Conservation (phyloP, 2,329 filamentous ascomycete genomes). For the Stemphylium beticola region DNA sequence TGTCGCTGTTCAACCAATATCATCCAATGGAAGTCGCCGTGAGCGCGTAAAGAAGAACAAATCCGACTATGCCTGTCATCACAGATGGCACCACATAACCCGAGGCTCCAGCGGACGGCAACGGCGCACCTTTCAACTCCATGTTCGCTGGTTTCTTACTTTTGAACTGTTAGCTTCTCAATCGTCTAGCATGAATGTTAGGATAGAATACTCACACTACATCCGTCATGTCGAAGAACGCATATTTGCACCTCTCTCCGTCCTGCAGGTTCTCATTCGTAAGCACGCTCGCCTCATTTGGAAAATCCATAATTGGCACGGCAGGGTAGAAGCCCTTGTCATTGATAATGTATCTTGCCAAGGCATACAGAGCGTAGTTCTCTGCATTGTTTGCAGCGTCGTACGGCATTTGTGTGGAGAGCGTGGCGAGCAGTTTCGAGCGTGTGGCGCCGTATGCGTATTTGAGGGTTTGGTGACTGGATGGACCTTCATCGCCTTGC, state of each 20-base stretch:
- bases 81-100: constrained; percentile 3
- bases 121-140: constrained; percentile 25
- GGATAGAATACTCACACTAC: constrained; percentile 31
- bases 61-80: constrained; percentile 4
- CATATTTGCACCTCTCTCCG: constrained; percentile 36
- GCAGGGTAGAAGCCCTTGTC: constrained; percentile 40
- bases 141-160: constrained; percentile 20
- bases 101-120: constrained; percentile 27
- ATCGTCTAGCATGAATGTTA: background rate
- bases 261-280: constrained; percentile 43
- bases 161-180: constrained; percentile 1
- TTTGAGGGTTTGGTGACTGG: constrained; percentile 33
- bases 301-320: constrained; percentile 40
- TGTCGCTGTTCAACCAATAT: background rate
- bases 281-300: constrained; percentile 37
- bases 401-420: constrained; percentile 41
- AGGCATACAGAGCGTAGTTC: constrained; percentile 44
- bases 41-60: constrained; percentile 12
- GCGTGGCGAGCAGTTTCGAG: constrained; percentile 38
- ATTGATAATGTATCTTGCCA: constrained; percentile 39
- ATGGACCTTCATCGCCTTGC: constrained; percentile 26
- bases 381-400: constrained; percentile 45
- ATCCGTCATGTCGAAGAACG: constrained; percentile 38
- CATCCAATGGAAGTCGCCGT: constrained; percentile 23
- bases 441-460: constrained; percentile 44